Conservation (phyloP, 192 early-diverging fungal genomes). For the Coemansia sp. region DNA sequence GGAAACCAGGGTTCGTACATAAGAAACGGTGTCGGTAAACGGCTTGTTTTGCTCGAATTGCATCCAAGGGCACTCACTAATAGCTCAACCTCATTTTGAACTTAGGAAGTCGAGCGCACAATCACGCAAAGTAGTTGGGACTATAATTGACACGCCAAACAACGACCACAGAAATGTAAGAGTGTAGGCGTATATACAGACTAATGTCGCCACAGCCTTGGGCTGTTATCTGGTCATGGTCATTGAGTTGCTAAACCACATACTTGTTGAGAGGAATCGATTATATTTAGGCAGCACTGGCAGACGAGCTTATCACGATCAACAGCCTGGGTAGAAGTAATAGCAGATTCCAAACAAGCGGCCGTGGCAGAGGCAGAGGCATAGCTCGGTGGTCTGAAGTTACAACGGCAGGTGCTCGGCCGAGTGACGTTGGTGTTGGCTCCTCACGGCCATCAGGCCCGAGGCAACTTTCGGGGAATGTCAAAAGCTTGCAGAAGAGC, state of each 20-base stretch:
- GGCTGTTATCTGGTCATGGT: not conserved
- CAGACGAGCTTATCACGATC: not conserved
- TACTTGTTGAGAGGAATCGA: not conserved
- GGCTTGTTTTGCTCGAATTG: not conserved
- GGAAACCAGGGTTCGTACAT: slow-evolving; percentile 13
- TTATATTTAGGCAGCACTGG: not conserved
- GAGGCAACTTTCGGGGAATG: not conserved
- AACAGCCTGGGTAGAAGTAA: not conserved
- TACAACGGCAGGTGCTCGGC: not conserved
- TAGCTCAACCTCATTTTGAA: not conserved
- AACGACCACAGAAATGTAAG: slow-evolving; percentile 11
- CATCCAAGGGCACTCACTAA: not conserved
- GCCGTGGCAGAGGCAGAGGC: not conserved
- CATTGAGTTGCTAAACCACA: not conserved
- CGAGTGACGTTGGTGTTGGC: not conserved
- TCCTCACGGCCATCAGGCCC: not conserved
- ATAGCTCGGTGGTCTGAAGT: not conserved
- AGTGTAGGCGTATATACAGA: not conserved
- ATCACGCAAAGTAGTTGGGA: not conserved
- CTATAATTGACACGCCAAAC: slow-evolving; percentile 9
- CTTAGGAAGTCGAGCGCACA: not conserved
- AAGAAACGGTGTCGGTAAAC: too few relatives aligned
- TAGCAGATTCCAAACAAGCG: not conserved
- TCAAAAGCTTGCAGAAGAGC: slow-evolving; percentile 1
- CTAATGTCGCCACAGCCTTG: not conserved